Evolutionary conservation across 2,329 filamentous ascomycete genomes (phyloP).

Genomic region (Sarocladium oryzae): DNA sequence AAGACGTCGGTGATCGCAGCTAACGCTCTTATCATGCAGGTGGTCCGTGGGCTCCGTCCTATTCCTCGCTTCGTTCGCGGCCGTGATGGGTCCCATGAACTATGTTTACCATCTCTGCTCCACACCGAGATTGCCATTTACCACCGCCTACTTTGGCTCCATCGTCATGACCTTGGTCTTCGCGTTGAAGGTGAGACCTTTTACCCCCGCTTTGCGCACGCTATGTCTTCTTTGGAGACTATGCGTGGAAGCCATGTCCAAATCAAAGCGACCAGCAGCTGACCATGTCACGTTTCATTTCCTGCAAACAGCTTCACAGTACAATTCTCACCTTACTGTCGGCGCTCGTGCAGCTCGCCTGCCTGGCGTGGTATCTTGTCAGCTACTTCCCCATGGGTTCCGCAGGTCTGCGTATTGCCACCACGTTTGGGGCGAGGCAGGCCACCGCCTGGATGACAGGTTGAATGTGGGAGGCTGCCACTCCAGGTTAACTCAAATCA

Average conservation of each 20-base stretch:
- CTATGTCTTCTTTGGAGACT: not conserved
- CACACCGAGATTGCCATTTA: conserved; percentile 80
- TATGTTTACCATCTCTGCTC: conserved; percentile 84
- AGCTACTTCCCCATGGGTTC: conserved; percentile 98
- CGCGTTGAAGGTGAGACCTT: conserved; percentile 63
- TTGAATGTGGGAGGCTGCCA: conserved; percentile 29
- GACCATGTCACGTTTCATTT: conserved; percentile 5
- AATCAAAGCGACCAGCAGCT: conserved; percentile 11
- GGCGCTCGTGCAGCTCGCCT: conserved; percentile 74
- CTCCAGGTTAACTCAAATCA: not conserved
- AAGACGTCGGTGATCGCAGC: conserved; percentile 12
- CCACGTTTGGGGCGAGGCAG: conserved; percentile 76
- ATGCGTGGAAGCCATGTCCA: not conserved
- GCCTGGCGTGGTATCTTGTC: conserved; percentile 86
- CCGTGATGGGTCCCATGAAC: conserved; percentile 82
- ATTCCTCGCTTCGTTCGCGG: conserved; percentile 87
- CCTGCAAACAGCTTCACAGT: conserved; percentile 63
- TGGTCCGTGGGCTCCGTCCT: conserved; percentile 91
- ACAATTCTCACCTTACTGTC: conserved; percentile 81
- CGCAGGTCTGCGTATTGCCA: conserved; percentile 77
- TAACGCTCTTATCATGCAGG: conserved; percentile 42
- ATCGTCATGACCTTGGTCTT: conserved; percentile 89
- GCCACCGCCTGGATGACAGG: conserved; percentile 84
- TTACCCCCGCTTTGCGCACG: not conserved
- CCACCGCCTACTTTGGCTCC: conserved; percentile 88